Conservation (phyloP, 2,329 filamentous ascomycete genomes). For the Venturia carpophila region DNA sequence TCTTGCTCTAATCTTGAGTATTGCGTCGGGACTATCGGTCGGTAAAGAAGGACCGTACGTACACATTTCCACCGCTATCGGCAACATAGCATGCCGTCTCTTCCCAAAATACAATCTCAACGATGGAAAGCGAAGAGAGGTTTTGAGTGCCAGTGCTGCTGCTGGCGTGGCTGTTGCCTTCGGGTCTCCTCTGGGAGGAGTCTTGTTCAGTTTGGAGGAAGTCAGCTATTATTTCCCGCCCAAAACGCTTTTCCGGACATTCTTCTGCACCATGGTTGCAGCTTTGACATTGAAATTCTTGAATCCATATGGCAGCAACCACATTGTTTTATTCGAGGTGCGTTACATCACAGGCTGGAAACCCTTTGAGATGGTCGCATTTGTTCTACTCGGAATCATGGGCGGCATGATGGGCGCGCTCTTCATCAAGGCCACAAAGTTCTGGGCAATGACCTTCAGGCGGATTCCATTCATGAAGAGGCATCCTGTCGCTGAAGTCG, state of each 20-base stretch:
- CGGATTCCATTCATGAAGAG: slow-evolving; percentile 72
- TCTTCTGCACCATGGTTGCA: slow-evolving; percentile 92
- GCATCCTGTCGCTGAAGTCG: slow-evolving; percentile 77
- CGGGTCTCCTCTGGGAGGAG: slow-evolving; percentile 80
- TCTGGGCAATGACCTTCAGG: slow-evolving; percentile 86
- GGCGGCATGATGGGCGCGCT: slow-evolving; percentile 80
- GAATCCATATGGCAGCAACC: slow-evolving; percentile 90
- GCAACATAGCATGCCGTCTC: slow-evolving; percentile 90
- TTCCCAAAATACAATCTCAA: slow-evolving; percentile 92
- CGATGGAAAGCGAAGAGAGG: slow-evolving; percentile 87
- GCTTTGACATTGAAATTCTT: slow-evolving; percentile 88
- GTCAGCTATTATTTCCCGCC: slow-evolving; percentile 96
- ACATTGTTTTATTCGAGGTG: slow-evolving; percentile 95
- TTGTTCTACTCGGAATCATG: slow-evolving; percentile 76
- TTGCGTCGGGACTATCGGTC: slow-evolving; percentile 84
- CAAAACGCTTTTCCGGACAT: slow-evolving; percentile 93
- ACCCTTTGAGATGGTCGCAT: slow-evolving; percentile 80
- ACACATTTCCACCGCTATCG: slow-evolving; percentile 92
- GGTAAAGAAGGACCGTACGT: slow-evolving; percentile 96
- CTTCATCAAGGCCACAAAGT: slow-evolving; percentile 90
- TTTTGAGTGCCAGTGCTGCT: slow-evolving; percentile 85
- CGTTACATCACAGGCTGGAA: slow-evolving; percentile 87
- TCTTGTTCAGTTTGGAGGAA: slow-evolving; percentile 90
- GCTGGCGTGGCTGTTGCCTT: slow-evolving; percentile 92
- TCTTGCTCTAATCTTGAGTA: slow-evolving; percentile 72